A percentile compares a stretch with the other conserved stretches of the same genome.
phyloP scores from a whole-genome alignment of 371 early-diverging fungal species.

The Mucor circinelloides region DNA sequence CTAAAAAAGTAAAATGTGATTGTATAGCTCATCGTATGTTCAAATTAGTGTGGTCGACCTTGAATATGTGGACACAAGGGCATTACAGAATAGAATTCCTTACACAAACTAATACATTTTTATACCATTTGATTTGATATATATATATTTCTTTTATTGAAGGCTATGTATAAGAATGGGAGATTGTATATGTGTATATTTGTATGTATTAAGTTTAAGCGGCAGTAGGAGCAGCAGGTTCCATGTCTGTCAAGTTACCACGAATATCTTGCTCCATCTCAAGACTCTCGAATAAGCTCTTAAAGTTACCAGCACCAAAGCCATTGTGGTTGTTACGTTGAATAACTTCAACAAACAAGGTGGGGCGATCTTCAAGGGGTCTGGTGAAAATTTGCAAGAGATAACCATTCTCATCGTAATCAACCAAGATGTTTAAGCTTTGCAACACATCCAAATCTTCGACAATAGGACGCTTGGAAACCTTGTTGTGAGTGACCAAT shows the following conservation, averaged over 20 bases:
- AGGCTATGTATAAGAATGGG: not conserved
- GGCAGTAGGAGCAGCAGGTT: constrained; percentile 26
- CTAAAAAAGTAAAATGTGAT: not conserved
- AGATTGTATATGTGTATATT: not conserved
- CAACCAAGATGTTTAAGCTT: constrained; percentile 88
- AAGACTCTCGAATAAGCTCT: constrained; percentile 93
- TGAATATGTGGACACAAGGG: constrained; percentile 52
- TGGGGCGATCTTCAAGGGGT: constrained; percentile 95
- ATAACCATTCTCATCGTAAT: constrained; percentile 96
- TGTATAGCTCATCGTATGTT: not conserved
- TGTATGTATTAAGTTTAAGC: constrained; percentile 15
- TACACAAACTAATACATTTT: constrained; percentile 26
- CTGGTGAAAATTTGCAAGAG: constrained; percentile 93
- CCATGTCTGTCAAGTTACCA: constrained; percentile 77
- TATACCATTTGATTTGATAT: not conserved
- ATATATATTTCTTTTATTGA: not conserved
- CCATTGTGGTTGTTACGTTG: constrained; percentile 95
- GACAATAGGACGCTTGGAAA: constrained; percentile 68
- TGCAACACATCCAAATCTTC: constrained; percentile 86
- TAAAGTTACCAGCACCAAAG: constrained; percentile 98
- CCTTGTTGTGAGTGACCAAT: constrained; percentile 57
- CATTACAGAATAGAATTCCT: constrained; percentile 50
- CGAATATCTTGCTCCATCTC: constrained; percentile 93
- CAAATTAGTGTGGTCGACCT: constrained; percentile 42
- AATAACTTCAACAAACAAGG: constrained; percentile 95